Evolutionary conservation across 257 asterid genomes (phyloP).

Genomic region (Sherardia arvensis): DNA sequence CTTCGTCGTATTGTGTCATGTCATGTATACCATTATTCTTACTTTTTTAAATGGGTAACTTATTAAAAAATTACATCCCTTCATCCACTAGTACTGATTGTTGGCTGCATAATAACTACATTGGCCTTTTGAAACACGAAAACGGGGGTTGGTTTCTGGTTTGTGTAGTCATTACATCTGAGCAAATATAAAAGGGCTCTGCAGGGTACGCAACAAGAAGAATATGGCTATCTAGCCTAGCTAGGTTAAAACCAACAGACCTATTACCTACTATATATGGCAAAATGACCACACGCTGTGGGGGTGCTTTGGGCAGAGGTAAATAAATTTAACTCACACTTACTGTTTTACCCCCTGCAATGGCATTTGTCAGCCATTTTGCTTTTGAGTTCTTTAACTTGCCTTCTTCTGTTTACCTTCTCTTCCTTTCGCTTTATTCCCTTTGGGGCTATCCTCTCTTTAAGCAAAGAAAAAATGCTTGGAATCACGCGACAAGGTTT

Average conservation of each 20-base stretch:
- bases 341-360: slow-evolving; percentile 27
- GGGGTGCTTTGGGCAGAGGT: slow-evolving; percentile 41
- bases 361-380: slow-evolving; percentile 39
- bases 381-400: slow-evolving; percentile 31
- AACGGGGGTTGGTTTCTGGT: background rate
- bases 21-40: too few relatives aligned
- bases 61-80: too few relatives aligned
- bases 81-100: too few relatives aligned
- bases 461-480: slow-evolving; percentile 55
- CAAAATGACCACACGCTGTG: slow-evolving; percentile 46
- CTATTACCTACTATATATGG: background rate
- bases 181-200: background rate
- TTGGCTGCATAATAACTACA: too few relatives aligned
- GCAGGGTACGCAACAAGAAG: background rate
- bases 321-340: slow-evolving; percentile 14
- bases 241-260: too few relatives aligned
- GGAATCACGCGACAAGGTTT: slow-evolving; percentile 29
- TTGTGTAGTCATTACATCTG: background rate
- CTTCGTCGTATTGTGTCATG: too few relatives aligned
- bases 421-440: slow-evolving; percentile 42
- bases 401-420: slow-evolving; percentile 8
- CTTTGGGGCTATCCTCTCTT: slow-evolving; percentile 36
- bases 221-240: background rate
- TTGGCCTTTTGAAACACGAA: background rate
- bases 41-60: too few relatives aligned